A percentile compares a stretch with the other conserved stretches of the same genome.
phyloP scores from a whole-genome alignment of 1,139 yeast species.

The Magnusiomyces starmeri region DNA sequence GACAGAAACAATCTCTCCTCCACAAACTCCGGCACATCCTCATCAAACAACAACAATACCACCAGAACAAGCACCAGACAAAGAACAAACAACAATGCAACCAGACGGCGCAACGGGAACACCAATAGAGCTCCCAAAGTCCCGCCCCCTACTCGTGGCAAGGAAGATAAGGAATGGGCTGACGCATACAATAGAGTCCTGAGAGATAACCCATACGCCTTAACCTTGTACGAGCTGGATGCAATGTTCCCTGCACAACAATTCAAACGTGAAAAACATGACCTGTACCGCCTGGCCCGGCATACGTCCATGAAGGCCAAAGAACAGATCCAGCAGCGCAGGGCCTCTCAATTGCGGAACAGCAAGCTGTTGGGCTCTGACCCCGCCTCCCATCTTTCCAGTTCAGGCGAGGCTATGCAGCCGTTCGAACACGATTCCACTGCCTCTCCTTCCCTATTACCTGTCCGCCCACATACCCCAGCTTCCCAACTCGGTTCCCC shows the following conservation, averaged over 20 bases:
- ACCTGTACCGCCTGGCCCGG: constrained; percentile 4
- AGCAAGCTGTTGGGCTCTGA: not conserved
- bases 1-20: too few relatives aligned
- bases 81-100: not conserved
- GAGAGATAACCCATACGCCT: constrained; percentile 6
- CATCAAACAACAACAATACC: not conserved
- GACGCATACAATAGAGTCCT: constrained; percentile 6
- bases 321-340: constrained; percentile 2
- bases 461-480: not conserved
- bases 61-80: not conserved
- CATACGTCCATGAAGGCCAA: constrained; percentile 3
- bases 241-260: constrained; percentile 12
- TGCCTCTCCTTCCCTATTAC: not conserved
- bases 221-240: constrained; percentile 8
- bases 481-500: not conserved
- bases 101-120: not conserved
- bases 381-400: not conserved
- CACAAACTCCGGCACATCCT: too few relatives aligned
- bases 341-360: not conserved
- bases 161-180: constrained; percentile 6
- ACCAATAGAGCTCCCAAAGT: not conserved
- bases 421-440: not conserved
- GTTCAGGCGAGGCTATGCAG: not conserved
- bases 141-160: constrained; percentile 8
- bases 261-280: constrained; percentile 6